Evolutionary conservation across 345 rosid species (phyloP), one percentile per base, ranked within the genome.

Genomic region (Boechera divaricarpa): DNA sequence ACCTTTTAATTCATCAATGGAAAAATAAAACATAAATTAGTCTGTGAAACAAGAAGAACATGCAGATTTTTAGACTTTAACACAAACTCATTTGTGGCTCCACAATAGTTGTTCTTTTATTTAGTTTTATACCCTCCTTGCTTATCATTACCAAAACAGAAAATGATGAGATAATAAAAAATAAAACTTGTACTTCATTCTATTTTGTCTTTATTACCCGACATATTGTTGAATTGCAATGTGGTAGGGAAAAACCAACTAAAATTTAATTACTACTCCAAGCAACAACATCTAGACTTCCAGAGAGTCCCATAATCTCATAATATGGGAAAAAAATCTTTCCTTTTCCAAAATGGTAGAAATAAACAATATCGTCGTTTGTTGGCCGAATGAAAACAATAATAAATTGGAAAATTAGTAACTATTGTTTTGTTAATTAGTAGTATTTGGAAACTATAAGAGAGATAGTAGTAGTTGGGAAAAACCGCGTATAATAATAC

Each of bases 1-100:
- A 65, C 68, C 75, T 65, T 57, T 51, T 1, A 7, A 48, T 64
- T 48, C 36, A 63, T 36, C 60, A 55, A 47, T 16, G 29, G 16
- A 63, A 12, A 6, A 45, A 32, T 10, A 21, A 61, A 39, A 47
- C 9, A 49, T 5, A 51, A 13, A 42, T 66, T 15, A 63, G 55
- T 53, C 70, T 38, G 7, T 5, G 51, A 48, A 26, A 36, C 29
- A 18, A 71, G 45, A 48, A 15, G 72, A 24, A 10, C 38, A 48
- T 59, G 24, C 67, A 47, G 10, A 4, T 42, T 1, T 33, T 11
- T 69, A 5, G 3, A 29, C 0, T 16, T 5, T 7, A 45, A 24
- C 2, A 56, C 15, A 53, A 15, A 24, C 31, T 6, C 2, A 42
- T 16, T n/a, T 54, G 32, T 41, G 13, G 29, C 31, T 29, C 12